Conservation (phyloP, 2,329 filamentous ascomycete species). For the Fusarium duplospermum region DNA sequence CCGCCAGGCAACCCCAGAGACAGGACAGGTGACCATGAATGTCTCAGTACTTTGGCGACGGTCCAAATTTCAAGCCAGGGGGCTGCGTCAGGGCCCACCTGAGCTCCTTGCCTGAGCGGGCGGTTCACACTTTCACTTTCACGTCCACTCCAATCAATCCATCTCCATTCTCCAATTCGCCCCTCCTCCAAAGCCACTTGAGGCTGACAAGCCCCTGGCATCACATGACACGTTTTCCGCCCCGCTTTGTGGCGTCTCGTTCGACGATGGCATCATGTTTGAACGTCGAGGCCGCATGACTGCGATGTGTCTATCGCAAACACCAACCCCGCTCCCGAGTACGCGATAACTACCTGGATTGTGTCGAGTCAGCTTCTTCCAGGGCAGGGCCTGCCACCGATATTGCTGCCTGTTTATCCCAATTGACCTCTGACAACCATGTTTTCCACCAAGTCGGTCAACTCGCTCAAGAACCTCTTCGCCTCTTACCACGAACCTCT, state of each 20-base stretch:
- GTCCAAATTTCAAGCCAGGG: constrained; percentile 34
- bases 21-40: constrained; percentile 21
- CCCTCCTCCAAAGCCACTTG: constrained; percentile 27
- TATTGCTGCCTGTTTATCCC: constrained; percentile 45
- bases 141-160: not conserved
- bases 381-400: constrained; percentile 24
- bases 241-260: constrained; percentile 40
- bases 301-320: constrained; percentile 8
- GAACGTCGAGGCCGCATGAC: constrained; percentile 19
- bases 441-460: constrained; percentile 53
- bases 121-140: constrained; percentile 6
- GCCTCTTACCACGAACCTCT: constrained; percentile 63
- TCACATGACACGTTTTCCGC: constrained; percentile 39
- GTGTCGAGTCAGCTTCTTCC: not conserved
- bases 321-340: constrained; percentile 8
- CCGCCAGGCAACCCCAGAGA: not conserved
- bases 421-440: constrained; percentile 47
- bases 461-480: constrained; percentile 54
- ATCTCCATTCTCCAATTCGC: not conserved
- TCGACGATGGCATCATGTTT: constrained; percentile 44
- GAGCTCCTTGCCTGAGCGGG: constrained; percentile 42
- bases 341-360: constrained; percentile 1
- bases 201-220: constrained; percentile 24
- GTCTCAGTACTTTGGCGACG: constrained; percentile 36
- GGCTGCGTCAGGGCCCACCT: constrained; percentile 38